A percentile compares a stretch with the other conserved stretches of the same genome.
These are phyloP conservation scores for Aspergillus sp. DNA, from an alignment of 2,329 filamentous ascomycete genomes.

Conservation along the genomic window DNA sequence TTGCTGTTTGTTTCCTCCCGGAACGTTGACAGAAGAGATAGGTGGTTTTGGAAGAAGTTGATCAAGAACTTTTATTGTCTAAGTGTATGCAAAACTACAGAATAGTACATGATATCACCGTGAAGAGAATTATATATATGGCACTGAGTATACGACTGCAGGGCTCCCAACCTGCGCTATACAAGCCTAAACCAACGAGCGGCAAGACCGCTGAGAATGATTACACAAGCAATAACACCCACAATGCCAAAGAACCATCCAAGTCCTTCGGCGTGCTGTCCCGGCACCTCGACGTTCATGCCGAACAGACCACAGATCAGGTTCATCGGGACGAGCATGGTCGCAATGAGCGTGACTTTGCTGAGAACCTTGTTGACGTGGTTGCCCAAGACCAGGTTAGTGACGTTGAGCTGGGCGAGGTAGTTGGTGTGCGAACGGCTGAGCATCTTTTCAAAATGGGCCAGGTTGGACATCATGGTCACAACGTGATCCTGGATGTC, in stretches of 20 bases:
- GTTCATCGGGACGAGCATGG: conserved; percentile 92
- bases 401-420: conserved; percentile 84
- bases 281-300: conserved; percentile 45
- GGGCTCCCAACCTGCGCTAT: conserved; percentile 12
- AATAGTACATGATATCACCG: too few relatives aligned
- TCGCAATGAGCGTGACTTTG: conserved; percentile 90
- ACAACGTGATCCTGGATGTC: conserved; percentile 99
- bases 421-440: conserved; percentile 93
- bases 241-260: conserved; percentile 45
- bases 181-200: conserved; percentile 37
- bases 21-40: too few relatives aligned
- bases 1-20: too few relatives aligned
- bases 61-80: not conserved
- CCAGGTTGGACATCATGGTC: conserved; percentile 95
- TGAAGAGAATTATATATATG: too few relatives aligned
- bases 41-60: not conserved
- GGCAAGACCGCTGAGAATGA: conserved; percentile 29
- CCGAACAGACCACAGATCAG: conserved; percentile 61
- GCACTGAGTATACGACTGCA: not conserved
- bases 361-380: conserved; percentile 80
- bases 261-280: conserved; percentile 25
- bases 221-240: conserved; percentile 37
- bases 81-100: not conserved
- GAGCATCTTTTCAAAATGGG: conserved; percentile 96
- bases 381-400: conserved; percentile 81